Base-by-base conservation (phyloP, 257 asterid genomes). In the Plantago elongata region DNA sequence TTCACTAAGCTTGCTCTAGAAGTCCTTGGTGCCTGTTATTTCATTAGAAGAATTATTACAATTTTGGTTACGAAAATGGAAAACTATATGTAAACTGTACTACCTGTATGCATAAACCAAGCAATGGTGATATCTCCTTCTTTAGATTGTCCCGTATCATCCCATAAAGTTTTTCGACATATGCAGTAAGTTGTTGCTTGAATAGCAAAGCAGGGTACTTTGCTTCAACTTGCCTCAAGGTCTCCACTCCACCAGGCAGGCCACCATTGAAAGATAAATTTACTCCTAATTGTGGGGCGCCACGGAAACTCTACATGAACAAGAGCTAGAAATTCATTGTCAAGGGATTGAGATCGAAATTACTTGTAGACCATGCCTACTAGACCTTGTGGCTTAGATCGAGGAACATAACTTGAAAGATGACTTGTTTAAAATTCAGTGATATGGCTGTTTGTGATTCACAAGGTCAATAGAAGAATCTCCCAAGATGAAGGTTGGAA, bases 111-210 rank as follows among this genome's bases (percentile, higher is more conserved):
- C 99, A 93, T 71, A 93, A 77, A 61, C 99, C 97, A 80, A 93
- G 99, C 85, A 89, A 75, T 16, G 99, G 99, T 67, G 99, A 93
- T 73, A 93, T 93, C 77, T 93, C 97, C 88, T 89, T 93, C 84
- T 93, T 93, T 70, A 93, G 67, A 73, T 93, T 93, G 72, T 93
- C 99, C n/a, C 97, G 74, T 71, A 93, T 89, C 96, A 93, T 79
- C 70, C 99, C 99, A 62, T 93, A 93, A 52, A 93, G 85, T 83
- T 93, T 93, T 71, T 93, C 99, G 9, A 93, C 97, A 78, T 87
- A 93, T 38, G 99, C 99, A 18, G 99, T 93, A 71, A 93, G 99
- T 72, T 93, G 99, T 78, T 93, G 99, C 79, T 93, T 93, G 86
- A 93, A 93, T 72, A 93, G 87, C 82, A 93, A 80, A 66, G 99